Evolutionary conservation across 2,329 filamentous ascomycete genomes (phyloP), one percentile per base, ranked within the genome.

Genomic region (Lachnellula arida): DNA sequence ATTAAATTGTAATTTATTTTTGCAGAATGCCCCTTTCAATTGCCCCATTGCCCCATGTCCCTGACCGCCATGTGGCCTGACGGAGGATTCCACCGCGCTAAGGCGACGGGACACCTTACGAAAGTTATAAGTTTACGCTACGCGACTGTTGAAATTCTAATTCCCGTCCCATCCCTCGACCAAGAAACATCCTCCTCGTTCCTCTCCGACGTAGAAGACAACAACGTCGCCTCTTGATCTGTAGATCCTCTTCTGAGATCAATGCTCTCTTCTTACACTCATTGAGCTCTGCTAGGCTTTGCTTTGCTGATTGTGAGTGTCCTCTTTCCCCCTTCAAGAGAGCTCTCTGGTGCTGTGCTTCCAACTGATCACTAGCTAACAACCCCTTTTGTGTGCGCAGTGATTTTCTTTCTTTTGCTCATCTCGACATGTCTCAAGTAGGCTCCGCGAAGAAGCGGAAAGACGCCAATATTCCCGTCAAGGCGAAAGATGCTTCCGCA

Each of bases 401-500:
- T 37, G 63, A 56, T 60, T 52, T 51, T 50, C 58, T 56, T 61
- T 54, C 34, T 58, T 54, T 53, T n/a, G 15, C 32, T 56, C 25
- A 40, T 55, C 23, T 49, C 54, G 56, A 49, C n/a, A 70, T 70
- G 68, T 67, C 67, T 44, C 67, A 66, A 54, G 60, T 60, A 47
- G 65, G 67, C 23, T 68, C 68, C 15, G 63, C 67, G 49, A 64
- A 66, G 40, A 70, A 71, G 56, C 61, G 68, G 37, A 69, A 67
- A 53, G 82, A 80, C 66, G 75, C 77, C 58, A 70, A 76, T 58
- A 70, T 74, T 59, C 70, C 67, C 37, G 65, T 69, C 40, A 80
- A 79, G 63, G 81, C 81, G 67, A 81, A 80, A 70, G 74, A 73
- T 65, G 75, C 65, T 19, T 53, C 54, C 7, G 51, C 62, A 15